Evolutionary conservation across 1,139 yeast species (phyloP).

Genomic region (Lodderomyces margitis): DNA sequence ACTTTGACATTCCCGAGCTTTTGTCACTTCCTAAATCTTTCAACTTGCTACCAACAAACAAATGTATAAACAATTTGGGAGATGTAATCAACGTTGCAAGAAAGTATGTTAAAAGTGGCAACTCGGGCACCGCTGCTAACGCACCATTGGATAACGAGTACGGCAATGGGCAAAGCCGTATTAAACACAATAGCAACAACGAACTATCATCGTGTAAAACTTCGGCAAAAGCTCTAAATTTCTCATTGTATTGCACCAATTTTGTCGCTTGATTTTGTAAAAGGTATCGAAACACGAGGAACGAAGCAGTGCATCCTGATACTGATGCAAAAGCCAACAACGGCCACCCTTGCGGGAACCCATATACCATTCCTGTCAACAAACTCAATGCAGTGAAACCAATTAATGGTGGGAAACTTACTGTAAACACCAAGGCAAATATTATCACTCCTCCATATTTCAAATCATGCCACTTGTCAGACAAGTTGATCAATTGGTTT

Average conservation of each 20-base stretch:
- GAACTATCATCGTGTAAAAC: conserved; percentile 65
- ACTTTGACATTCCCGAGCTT: conserved; percentile 48
- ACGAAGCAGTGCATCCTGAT: conserved; percentile 71
- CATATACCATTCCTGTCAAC: conserved; percentile 79
- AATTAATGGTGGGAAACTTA: conserved; percentile 80
- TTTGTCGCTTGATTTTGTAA: conserved; percentile 54
- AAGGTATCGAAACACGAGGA: conserved; percentile 61
- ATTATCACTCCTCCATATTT: conserved; percentile 54
- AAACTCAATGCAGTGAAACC: conserved; percentile 76
- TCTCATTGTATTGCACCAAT: conserved; percentile 53
- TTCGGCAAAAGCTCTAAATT: conserved; percentile 72
- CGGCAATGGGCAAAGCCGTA: conserved; percentile 88
- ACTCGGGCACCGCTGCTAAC: conserved; percentile 78
- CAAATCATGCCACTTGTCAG: conserved; percentile 46
- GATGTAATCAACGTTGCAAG: conserved; percentile 73
- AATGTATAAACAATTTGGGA: conserved; percentile 75
- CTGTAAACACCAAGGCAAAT: conserved; percentile 42
- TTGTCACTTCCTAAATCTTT: conserved; percentile 64
- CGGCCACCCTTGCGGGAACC: conserved; percentile 79
- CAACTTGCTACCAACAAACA: conserved; percentile 78
- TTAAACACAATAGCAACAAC: conserved; percentile 62
- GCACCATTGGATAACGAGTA: conserved; percentile 93
- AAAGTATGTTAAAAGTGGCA: conserved; percentile 59
- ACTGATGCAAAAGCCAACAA: conserved; percentile 68
- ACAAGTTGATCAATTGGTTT: conserved; percentile 39